Percentiles rank a stretch among this genome's conserved stretches.
Conservation (phyloP, 2,329 filamentous ascomycete genomes). For the Aspergillus quadrilineatus region DNA sequence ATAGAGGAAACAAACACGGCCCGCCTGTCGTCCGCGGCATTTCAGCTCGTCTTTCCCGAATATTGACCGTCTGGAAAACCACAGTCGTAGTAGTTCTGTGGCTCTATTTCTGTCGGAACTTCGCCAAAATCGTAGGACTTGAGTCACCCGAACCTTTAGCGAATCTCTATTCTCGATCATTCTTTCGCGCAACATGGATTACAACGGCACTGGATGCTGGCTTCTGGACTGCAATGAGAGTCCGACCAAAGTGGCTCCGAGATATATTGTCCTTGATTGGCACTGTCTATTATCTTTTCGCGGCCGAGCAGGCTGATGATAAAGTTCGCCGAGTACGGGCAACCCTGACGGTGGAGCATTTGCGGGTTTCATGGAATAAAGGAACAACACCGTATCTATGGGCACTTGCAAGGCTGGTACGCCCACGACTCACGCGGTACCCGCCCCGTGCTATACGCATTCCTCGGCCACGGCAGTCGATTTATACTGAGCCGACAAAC, state of each 20-base stretch:
- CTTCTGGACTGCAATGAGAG: slow-evolving; percentile 98
- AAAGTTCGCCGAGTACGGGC: slow-evolving; percentile 90
- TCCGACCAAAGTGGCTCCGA: slow-evolving; percentile 74
- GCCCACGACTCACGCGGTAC: slow-evolving; percentile 77
- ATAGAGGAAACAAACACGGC: slow-evolving; percentile 80
- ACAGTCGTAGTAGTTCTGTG: slow-evolving; percentile 84
- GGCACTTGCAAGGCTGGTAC: slow-evolving; percentile 68
- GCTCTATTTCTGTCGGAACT: slow-evolving; percentile 88
- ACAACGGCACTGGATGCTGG: slow-evolving; percentile 92
- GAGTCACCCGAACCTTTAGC: slow-evolving; percentile 91
- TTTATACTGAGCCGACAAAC: slow-evolving; percentile 77
- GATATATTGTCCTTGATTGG: slow-evolving; percentile 83
- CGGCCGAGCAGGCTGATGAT: slow-evolving; percentile 91
- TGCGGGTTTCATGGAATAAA: slow-evolving; percentile 95
- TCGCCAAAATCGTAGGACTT: slow-evolving; percentile 85
- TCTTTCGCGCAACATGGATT: slow-evolving; percentile 96
- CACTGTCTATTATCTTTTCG: slow-evolving; percentile 85
- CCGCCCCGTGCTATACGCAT: slow-evolving; percentile 81
- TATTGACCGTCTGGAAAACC: slow-evolving; percentile 85
- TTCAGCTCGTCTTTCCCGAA: slow-evolving; percentile 67
- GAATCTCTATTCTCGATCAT: slow-evolving; percentile 87
- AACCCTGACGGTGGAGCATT: slow-evolving; percentile 82
- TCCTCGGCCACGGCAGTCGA: slow-evolving; percentile 72
- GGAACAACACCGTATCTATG: slow-evolving; percentile 81
- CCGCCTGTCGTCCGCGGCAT: slow-evolving; percentile 54